Evolutionary conservation across 2,329 filamentous ascomycete genomes (phyloP), one percentile per base, ranked within the genome.

Genomic region (Fusarium chlamydosporum): DNA sequence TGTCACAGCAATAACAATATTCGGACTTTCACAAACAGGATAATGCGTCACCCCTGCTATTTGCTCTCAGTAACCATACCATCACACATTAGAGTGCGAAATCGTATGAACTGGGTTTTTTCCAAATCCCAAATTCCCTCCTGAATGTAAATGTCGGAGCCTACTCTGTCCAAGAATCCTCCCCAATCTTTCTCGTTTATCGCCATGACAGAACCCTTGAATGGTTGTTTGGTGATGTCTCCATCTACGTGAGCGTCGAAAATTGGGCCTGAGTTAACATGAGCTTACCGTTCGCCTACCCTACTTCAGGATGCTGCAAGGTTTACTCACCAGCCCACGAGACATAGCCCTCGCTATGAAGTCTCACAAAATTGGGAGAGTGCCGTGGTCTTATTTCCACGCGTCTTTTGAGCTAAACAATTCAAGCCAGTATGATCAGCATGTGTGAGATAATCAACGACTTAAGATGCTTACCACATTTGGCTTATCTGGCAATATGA

Each of bases 321-420:
- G 3, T 15, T 15, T 26, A 23, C 40, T 42, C 20, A 42, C 40
- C 40, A 27, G 18, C 40, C 40, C 40, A 42, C 11, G 40, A 42
- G 40, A 42, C 40, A 20, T 42, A 42, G 40, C 40, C 40, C 40
- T 42, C 40, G 18, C 27, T 42, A 42, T 42, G 40, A 42, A 42
- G 40, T 23, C 40, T 27, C 8, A 23, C 40, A 23, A 42, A 42
- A 20, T 42, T 42, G 3, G 40, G 40, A 13, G 40, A 15, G 18
- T 42, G 40, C 10, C 40, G 9, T 27, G 40, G 40, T 42, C 40
- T 20, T 18, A 42, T 26, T 8, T 42, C 40, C 40, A 42, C 18
- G 10, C 18, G 40, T 6, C 13, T 18, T 23, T 42, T 42, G 18
- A 42, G 20, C 40, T 42, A 20, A 3, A 42, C 7, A 20, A 38